Evolutionary conservation across 495 filamentous ascomycete species (phyloP).

Genomic region (Filosporella fistucella): DNA sequence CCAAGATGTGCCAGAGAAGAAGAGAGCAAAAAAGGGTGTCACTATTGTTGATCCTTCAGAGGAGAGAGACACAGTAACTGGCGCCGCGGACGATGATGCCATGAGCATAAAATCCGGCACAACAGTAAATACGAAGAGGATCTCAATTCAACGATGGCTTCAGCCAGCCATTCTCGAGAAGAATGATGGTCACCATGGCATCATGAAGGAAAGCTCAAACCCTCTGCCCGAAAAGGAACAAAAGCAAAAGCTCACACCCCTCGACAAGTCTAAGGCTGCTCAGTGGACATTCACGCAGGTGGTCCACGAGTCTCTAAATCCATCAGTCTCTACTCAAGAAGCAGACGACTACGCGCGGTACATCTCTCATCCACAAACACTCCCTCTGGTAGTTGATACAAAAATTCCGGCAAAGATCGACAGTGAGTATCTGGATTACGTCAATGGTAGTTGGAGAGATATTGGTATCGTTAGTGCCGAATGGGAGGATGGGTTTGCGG

Average conservation of each 20-base stretch:
- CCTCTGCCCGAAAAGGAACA: constrained; percentile 2
- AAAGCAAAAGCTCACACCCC: constrained; percentile 33
- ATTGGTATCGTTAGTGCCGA: constrained; percentile 13
- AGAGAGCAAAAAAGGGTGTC: constrained; percentile 53
- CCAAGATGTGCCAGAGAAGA: constrained; percentile 43
- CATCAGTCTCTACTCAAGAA: constrained; percentile 67
- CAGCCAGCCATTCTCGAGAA: constrained; percentile 39
- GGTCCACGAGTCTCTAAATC: constrained; percentile 72
- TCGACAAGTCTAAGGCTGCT: constrained; percentile 64
- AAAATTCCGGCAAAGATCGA: constrained; percentile 52
- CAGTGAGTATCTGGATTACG: constrained; percentile 71
- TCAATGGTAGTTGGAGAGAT: constrained; percentile 48
- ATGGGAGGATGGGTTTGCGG: neutral
- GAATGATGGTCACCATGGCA: constrained; percentile 31
- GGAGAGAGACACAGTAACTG: constrained; percentile 20
- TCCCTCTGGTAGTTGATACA: constrained; percentile 80
- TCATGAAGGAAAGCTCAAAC: constrained; percentile 36
- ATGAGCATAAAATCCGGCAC: constrained; percentile 33
- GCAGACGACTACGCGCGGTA: constrained; percentile 86
- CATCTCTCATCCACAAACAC: constrained; percentile 81
- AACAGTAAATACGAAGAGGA: constrained; percentile 31
- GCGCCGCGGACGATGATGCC: constrained; percentile 28
- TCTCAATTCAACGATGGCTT: constrained; percentile 49
- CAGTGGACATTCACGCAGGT: constrained; percentile 88
- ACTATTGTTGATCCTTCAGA: constrained; percentile 50